Evolutionary conservation across 106 monocot genomes (phyloP).

Genomic region (Chionographis japonica): DNA sequence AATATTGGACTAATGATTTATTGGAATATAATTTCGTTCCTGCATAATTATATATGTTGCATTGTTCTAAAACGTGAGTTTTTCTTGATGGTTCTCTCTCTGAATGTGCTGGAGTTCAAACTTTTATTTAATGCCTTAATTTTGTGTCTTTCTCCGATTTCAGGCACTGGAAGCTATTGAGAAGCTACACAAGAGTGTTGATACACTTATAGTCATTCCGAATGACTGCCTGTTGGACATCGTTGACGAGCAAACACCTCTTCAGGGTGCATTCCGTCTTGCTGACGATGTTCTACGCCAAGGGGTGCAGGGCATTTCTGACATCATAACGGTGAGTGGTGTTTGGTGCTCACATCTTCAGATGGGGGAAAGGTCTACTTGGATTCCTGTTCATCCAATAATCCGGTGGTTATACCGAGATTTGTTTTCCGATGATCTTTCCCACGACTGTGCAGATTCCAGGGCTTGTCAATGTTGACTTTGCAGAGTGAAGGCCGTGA

Average conservation of each 20-base stretch:
- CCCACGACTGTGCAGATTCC: constrained; percentile 55
- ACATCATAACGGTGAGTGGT: constrained; percentile 80
- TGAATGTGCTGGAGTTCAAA: not conserved
- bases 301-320: constrained; percentile 97
- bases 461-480: constrained; percentile 97
- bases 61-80: too few relatives aligned
- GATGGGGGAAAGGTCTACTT: not conserved
- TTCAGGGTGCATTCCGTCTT: constrained; percentile 94
- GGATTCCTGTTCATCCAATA: not conserved
- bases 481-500: constrained; percentile 99
- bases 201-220: constrained; percentile 98
- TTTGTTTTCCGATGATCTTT: too few relatives aligned
- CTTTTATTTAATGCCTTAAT: not conserved
- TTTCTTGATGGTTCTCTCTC: not conserved
- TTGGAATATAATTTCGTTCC: too few relatives aligned
- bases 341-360: too few relatives aligned
- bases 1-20: too few relatives aligned
- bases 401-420: not conserved
- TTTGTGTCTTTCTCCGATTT: not conserved
- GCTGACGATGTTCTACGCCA: constrained; percentile 98
- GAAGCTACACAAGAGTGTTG: constrained; percentile 86
- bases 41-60: too few relatives aligned
- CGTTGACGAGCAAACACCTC: constrained; percentile 91
- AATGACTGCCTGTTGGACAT: constrained; percentile 88
- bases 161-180: constrained; percentile 95